Base-by-base conservation (phyloP, 2,329 filamentous ascomycete genomes). In the Microsporum ferrugineum region DNA sequence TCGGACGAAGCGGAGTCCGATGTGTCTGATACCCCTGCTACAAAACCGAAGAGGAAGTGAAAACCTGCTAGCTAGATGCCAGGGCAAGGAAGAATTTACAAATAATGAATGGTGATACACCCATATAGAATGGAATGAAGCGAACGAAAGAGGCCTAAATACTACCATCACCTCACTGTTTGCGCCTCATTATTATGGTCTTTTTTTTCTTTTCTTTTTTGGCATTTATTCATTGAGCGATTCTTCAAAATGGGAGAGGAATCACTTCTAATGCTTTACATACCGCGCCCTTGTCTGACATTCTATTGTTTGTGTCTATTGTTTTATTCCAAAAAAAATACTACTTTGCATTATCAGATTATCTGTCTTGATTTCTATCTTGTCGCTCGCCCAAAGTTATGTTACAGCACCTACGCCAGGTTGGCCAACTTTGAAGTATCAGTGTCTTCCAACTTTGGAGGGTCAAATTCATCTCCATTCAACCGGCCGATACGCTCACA, bases 1-100 rank as follows among this genome's bases (percentile, higher is more conserved):
- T 76, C 74, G 2, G 79, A 81, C 43, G 74, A 76, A 6, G 75
- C 72, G 27, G 51, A 55, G 23, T 55, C 51, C 5, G 51, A 36
- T 7, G 23, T 36, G 8, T 55, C 51, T 23, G 51, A 55, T 36
- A 31, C 51, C 51, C 31, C 51, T 55, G 33, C 51, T 34, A 34
- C 51, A n/a, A 55, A 55, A n/a, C 23, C 53, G 38, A 10, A 60
- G 45, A 12, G 39, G 23, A 43, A 47, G 43, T 17, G 55, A 27
- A 60, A 39, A 57, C 23, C 63, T 31, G 49, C 41, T 34, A n/a
- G 29, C 51, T 55, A 34, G 33, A 55, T 14, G n/a, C n/a, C 8
- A 14, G 51, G n/a, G 51, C 17, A 7, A 12, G 51, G n/a, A 55
- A 34, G 14, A n/a, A 43, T 43, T 14, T 14, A 55, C 34, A 55